phyloP scores from a whole-genome alignment of 2,329 filamentous ascomycete species.

The Sarocladium strictum region DNA sequence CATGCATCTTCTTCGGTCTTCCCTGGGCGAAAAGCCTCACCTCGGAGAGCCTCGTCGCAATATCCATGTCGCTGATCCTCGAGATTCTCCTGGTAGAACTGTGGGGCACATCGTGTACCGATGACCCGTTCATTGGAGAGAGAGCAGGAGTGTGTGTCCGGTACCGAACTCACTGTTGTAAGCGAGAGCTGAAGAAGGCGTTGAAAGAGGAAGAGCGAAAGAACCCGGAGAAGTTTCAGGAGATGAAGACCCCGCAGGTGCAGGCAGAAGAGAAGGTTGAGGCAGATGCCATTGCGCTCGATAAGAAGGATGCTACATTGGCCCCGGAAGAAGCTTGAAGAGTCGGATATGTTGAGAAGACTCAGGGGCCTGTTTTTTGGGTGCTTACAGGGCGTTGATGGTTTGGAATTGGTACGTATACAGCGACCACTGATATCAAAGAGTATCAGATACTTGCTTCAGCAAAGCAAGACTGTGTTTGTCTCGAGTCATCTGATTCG shows the following conservation, averaged over 20 bases:
- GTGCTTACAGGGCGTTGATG: no score
- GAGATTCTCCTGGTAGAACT: slow-evolving; percentile 44
- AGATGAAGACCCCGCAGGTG: slow-evolving; percentile 18
- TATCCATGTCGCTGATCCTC: slow-evolving; percentile 36
- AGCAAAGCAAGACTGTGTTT: no score
- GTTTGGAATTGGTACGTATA: no score
- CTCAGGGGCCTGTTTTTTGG: not conserved
- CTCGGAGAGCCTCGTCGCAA: slow-evolving; percentile 38
- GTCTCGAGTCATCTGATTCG: no score
- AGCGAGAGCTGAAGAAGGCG: slow-evolving; percentile 28
- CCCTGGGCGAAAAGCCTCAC: slow-evolving; percentile 42
- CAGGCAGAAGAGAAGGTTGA: slow-evolving; percentile 2
- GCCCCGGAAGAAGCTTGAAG: slow-evolving; percentile 12
- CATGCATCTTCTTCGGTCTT: slow-evolving; percentile 47
- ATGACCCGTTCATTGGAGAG: slow-evolving; percentile 37
- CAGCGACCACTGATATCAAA: no score
- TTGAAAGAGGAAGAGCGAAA: not conserved
- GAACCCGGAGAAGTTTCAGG: slow-evolving; percentile 21
- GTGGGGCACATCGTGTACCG: slow-evolving; percentile 40
- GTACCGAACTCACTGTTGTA: slow-evolving; percentile 37
- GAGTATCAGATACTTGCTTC: no score
- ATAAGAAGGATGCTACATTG: slow-evolving; percentile 19
- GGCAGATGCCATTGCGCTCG: slow-evolving; percentile 14
- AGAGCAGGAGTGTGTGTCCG: slow-evolving; percentile 24
- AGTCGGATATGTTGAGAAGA: not conserved